These are phyloP conservation scores for Hawksworthiomyces lignivorus DNA, from an alignment of 2,329 filamentous ascomycete species.

Conservation along the genomic window DNA sequence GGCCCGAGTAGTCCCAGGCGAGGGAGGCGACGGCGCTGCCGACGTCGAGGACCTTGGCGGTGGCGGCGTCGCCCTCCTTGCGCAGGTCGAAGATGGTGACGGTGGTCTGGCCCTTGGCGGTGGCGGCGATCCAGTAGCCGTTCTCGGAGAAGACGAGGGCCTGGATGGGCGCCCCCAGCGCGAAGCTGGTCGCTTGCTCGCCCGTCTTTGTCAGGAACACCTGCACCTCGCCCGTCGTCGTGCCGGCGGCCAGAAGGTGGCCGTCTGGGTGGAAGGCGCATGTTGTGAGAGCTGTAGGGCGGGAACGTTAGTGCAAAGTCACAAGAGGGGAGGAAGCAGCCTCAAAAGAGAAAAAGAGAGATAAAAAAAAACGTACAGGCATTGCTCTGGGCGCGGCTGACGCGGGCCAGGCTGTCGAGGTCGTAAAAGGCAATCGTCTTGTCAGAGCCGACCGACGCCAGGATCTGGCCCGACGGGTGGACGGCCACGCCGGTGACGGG, in stretches of 20 bases:
- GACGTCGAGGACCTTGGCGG: conserved; percentile 78
- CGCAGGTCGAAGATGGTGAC: conserved; percentile 88
- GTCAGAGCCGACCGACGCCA: conserved; percentile 83
- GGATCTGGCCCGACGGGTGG: conserved; percentile 74
- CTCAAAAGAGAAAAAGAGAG: neutral
- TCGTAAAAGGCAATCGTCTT: conserved; percentile 94
- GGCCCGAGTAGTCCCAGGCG: conserved; percentile 89
- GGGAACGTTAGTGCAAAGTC: conserved; percentile 4
- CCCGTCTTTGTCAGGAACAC: conserved; percentile 82
- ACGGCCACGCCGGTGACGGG: conserved; percentile 68
- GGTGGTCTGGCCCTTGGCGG: conserved; percentile 65
- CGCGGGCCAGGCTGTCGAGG: conserved; percentile 55
- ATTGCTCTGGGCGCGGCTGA: conserved; percentile 74
- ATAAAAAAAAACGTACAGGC: conserved; percentile 52
- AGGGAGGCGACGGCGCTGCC: conserved; percentile 74
- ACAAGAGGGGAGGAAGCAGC: neutral
- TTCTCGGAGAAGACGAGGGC: conserved; percentile 88
- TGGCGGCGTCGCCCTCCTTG: conserved; percentile 75
- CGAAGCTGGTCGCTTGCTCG: conserved; percentile 67
- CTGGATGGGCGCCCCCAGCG: conserved; percentile 60
- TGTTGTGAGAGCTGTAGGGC: conserved; percentile 55
- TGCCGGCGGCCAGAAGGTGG: conserved; percentile 83
- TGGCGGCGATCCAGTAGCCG: conserved; percentile 87
- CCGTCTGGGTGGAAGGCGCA: conserved; percentile 93
- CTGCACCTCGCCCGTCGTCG: conserved; percentile 71